phyloP scores from a whole-genome alignment of 768 basidiomycete species.

The Postia placenta region DNA sequence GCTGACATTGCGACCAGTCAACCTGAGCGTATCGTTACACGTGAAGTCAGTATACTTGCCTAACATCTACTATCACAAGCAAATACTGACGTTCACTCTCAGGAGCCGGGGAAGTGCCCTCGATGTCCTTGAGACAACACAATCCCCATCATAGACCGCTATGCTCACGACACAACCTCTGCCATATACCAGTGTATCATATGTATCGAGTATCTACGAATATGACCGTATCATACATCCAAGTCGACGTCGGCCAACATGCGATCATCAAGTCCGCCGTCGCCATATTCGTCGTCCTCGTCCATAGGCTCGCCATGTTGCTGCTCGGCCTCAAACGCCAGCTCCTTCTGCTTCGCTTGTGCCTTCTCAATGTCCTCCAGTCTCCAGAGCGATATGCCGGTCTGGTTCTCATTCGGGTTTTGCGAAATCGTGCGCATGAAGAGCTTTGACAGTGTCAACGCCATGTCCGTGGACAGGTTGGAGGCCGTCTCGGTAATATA shows the following conservation, averaged over 20 bases:
- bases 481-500: conserved; percentile 98
- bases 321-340: conserved; percentile 44
- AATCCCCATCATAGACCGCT: not conserved
- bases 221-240: conserved; percentile 16
- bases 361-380: conserved; percentile 85
- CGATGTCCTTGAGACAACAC: conserved; percentile 4
- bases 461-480: conserved; percentile 98
- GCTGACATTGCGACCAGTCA: conserved; percentile 30
- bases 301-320: conserved; percentile 20
- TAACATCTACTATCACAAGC: not conserved
- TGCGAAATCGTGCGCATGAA: conserved; percentile 99
- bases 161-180: not conserved
- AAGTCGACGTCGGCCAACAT: conserved; percentile 23
- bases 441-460: conserved; percentile 85
- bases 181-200: conserved; percentile 2
- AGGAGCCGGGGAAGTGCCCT: conserved; percentile 13
- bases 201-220: conserved; percentile 6
- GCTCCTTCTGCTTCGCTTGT: conserved; percentile 73
- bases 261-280: conserved; percentile 27
- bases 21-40: conserved; percentile 44
- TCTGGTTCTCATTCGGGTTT: conserved; percentile 93
- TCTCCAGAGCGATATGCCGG: conserved; percentile 92
- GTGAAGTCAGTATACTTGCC: conserved; percentile 34
- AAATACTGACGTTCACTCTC: not conserved
- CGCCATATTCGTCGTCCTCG: conserved; percentile 50